phyloP scores from a whole-genome alignment of 2,329 filamentous ascomycete species.

The Hortaea werneckii region DNA sequence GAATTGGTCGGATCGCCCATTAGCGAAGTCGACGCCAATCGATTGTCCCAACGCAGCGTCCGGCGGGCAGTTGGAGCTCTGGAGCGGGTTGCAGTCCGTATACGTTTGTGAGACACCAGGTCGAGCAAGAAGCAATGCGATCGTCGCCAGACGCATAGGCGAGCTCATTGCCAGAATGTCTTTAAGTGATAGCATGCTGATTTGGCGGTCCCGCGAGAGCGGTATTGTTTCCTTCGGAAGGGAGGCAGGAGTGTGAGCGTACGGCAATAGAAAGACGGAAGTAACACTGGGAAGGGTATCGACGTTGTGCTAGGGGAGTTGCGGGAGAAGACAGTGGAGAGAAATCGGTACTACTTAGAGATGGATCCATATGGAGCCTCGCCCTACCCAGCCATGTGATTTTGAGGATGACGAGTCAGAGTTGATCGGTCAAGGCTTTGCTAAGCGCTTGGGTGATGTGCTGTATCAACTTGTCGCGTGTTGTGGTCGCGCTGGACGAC shows the following conservation, averaged over 20 bases:
- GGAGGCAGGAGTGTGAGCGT: conserved; percentile 1
- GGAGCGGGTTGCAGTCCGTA: conserved; percentile 46
- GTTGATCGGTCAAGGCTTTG: neutral
- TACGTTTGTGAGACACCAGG: conserved; percentile 43
- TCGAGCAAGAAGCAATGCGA: conserved; percentile 24
- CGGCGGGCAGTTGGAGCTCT: conserved; percentile 53
- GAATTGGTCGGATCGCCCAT: conserved; percentile 71
- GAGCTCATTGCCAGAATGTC: conserved; percentile 21
- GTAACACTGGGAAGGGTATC: neutral
- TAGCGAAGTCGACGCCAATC: conserved; percentile 74
- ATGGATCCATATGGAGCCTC: neutral
- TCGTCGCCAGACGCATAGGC: conserved; percentile 23
- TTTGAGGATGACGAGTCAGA: neutral
- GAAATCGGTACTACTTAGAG: conserved; percentile 4
- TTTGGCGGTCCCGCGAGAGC: conserved; percentile 1
- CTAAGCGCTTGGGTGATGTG: neutral
- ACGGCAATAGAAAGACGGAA: neutral
- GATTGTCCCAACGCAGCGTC: conserved; percentile 73
- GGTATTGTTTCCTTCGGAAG: neutral
- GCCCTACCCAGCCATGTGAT: neutral
- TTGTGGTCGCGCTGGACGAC: neutral
- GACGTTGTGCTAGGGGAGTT: conserved; percentile 5
- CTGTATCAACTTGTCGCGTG: neutral
- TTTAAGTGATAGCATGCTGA: conserved; percentile 16
- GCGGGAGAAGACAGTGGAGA: conserved; percentile 4